Base-by-base conservation (phyloP, 192 early-diverging fungal genomes). In the Kickxella alabastrina region DNA sequence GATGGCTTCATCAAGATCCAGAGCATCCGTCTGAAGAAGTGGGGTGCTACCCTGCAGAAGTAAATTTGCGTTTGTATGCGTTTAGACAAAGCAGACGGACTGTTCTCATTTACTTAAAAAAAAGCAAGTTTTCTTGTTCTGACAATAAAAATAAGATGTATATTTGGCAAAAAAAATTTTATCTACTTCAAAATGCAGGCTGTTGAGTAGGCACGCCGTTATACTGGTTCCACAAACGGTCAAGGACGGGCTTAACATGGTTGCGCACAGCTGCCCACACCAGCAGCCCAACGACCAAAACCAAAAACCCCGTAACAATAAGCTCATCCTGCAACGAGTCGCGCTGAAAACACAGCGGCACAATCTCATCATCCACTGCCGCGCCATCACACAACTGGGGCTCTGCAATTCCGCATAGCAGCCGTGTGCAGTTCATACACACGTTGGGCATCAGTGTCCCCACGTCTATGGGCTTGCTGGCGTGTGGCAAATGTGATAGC, bases 1-100 rank as follows among this genome's bases (percentile, higher is more conserved):
- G 90, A 92, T 40, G 96, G 96, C 23, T 99, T 99, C 67, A 99
- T 99, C 85, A 93, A 92, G 82, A 93, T 92, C 65, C 91, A 92
- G 65, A 85, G 86, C 52, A 99, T 99, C 71, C 87, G 96, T 37
- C 80, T 99, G 49, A 90, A 87, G 82, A 90, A 90, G 78, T 90
- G 85, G 85, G 70, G 77, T 43, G 57, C 64, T 14, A 66, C 71
- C 57, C 59, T 59, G 55, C 48, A 74, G 57, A 63, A 75, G 32
- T 58, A 73, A 28, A 25, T 14, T n/a, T n/a, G 10, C 19, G 12
- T 14, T 6, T 8, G 15, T 19, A 32, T 25, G 27, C 7, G 6
- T 36, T 4, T 31, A 17, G 31, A n/a, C n/a, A n/a, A n/a, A n/a
- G n/a, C n/a, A n/a, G n/a, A n/a, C n/a, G n/a, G n/a, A n/a, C n/a